phyloP scores from a whole-genome alignment of 495 filamentous ascomycete species.

The Penicillium tannophilum region DNA sequence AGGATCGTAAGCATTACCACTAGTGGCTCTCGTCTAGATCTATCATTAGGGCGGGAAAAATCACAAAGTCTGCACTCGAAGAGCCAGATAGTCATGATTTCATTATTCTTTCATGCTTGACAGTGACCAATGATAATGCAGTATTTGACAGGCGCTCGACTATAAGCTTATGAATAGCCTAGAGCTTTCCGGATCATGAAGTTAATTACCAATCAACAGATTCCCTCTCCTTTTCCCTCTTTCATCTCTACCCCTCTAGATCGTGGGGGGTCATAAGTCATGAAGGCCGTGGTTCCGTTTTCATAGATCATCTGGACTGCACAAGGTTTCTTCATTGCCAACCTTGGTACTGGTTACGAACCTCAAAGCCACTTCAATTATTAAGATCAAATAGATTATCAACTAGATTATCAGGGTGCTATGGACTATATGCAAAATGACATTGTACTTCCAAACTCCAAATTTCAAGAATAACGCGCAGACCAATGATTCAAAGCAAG shows the following conservation, averaged over 20 bases:
- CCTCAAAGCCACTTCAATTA: background rate
- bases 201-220: background rate
- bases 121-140: background rate
- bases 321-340: background rate
- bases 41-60: no score
- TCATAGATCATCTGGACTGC: background rate
- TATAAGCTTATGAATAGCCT: background rate
- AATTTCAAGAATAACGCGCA: conserved; percentile 2
- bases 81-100: conserved; percentile 1
- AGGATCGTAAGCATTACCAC: no score
- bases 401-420: background rate
- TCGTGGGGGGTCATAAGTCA: background rate
- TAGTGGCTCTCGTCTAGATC: no score
- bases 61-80: no score
- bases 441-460: background rate
- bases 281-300: background rate
- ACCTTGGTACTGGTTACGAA: background rate
- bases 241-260: background rate
- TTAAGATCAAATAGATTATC: background rate
- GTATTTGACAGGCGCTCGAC: background rate
- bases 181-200: background rate
- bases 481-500: background rate
- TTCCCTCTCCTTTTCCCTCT: background rate
- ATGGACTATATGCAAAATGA: conserved; percentile 8
- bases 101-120: background rate